These are phyloP conservation scores for Vigna hirtella DNA, from an alignment of 306 rosid genomes.

Conservation along the genomic window DNA sequence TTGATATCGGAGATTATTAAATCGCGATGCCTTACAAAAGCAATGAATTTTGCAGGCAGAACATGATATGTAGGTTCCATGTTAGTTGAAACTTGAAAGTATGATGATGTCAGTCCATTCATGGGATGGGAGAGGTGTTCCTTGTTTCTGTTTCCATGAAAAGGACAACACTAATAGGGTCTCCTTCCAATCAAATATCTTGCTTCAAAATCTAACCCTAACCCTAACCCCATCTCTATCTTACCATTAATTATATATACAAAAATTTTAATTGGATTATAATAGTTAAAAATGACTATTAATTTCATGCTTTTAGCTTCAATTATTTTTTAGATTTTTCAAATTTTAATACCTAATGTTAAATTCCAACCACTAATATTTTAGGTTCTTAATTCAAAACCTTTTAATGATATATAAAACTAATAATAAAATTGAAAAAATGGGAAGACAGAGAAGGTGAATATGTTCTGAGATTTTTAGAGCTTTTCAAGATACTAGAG, in stretches of 20 bases:
- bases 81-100: constrained; percentile 49
- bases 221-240: not conserved
- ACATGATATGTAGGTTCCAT: constrained; percentile 56
- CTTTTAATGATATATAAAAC: too few species aligned
- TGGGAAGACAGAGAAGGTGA: too few species aligned
- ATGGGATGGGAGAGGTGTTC: constrained; percentile 47
- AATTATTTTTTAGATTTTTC: not conserved
- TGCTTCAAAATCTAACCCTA: constrained; percentile 14
- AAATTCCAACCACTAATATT: too few species aligned
- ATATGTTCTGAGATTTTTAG: too few species aligned
- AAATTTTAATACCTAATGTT: too few species aligned
- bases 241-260: too few species aligned
- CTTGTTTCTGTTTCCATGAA: constrained; percentile 41
- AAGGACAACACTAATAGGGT: constrained; percentile 45
- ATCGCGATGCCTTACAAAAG: constrained; percentile 27
- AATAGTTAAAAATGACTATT: not conserved
- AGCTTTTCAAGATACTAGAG: too few species aligned
- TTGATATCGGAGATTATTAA: constrained; percentile 21
- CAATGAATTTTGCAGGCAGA: constrained; percentile 51
- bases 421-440: too few species aligned
- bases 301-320: not conserved
- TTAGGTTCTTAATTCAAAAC: too few species aligned
- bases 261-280: too few species aligned
- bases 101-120: constrained; percentile 48
- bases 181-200: constrained; percentile 36